Percentiles rank a stretch among this genome's conserved stretches.
Evolutionary conservation across 345 rosid genomes (phyloP).

Genomic region (Euphorbia pulcherrima): DNA sequence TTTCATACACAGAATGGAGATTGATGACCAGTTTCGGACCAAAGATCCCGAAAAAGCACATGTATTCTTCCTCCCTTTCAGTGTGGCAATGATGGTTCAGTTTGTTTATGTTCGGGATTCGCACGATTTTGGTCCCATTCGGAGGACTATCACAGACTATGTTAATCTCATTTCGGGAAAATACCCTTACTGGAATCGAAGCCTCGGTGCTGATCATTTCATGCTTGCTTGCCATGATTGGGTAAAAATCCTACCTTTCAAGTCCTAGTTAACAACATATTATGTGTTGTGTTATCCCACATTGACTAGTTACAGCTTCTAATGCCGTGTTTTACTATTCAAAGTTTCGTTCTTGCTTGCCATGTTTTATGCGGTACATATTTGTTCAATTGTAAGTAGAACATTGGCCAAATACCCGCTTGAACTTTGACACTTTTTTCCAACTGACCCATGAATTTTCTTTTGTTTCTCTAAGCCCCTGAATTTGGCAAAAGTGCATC

Average conservation of each 20-base stretch:
- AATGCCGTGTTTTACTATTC: neutral
- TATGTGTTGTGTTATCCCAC: too few relatives aligned
- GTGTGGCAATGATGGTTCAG: conserved; percentile 72
- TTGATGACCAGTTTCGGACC: conserved; percentile 44
- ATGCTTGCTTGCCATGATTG: conserved; percentile 91
- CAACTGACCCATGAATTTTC: too few relatives aligned
- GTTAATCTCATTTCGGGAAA: conserved; percentile 45
- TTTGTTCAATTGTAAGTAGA: too few relatives aligned
- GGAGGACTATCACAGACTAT: conserved; percentile 62
- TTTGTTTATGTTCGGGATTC: conserved; percentile 63
- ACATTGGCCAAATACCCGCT: too few relatives aligned
- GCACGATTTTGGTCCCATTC: conserved; percentile 59
- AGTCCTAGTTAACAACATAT: neutral
- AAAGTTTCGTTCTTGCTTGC: too few relatives aligned
- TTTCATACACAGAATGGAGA: conserved; percentile 54
- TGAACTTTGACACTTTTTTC: too few relatives aligned
- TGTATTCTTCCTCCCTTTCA: conserved; percentile 68
- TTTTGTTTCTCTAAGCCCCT: too few relatives aligned
- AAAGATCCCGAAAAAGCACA: conserved; percentile 67
- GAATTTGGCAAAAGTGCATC: too few relatives aligned
- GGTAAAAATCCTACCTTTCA: conserved; percentile 31
- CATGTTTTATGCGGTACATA: too few relatives aligned
- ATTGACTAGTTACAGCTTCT: neutral
- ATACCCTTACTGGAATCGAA: conserved; percentile 76
- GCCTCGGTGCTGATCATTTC: conserved; percentile 83